Evolutionary conservation across 2,329 filamentous ascomycete genomes (phyloP).

Genomic region (Zopfia rhizophila): DNA sequence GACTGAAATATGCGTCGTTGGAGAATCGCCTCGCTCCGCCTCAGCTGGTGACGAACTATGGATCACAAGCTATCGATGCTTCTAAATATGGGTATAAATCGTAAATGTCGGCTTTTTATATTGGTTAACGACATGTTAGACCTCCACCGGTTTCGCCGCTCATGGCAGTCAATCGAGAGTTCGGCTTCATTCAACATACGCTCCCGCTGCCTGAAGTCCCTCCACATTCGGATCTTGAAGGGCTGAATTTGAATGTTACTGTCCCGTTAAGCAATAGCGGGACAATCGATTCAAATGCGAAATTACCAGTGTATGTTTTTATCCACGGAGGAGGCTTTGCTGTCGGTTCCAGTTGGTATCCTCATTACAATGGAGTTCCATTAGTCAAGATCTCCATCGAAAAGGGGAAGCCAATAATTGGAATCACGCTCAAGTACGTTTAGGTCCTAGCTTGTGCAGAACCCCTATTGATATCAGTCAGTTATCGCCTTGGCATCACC

Average conservation of each 20-base stretch:
- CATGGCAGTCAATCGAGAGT: conserved; percentile 57
- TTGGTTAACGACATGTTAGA: conserved; percentile 19
- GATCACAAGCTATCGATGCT: conserved; percentile 38
- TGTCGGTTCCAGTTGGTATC: conserved; percentile 63
- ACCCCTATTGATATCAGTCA: conserved; percentile 15
- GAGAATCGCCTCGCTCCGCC: conserved; percentile 50
- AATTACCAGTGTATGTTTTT: conserved; percentile 63
- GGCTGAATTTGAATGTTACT: conserved; percentile 64
- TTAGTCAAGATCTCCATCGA: conserved; percentile 59
- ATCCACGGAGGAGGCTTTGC: conserved; percentile 65
- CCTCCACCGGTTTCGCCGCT: conserved; percentile 52
- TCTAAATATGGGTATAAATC: conserved; percentile 47
- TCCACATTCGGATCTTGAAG: conserved; percentile 58
- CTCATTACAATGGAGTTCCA: conserved; percentile 60
- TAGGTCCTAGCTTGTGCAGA: conserved; percentile 52
- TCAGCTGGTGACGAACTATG: conserved; percentile 40
- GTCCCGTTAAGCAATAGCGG: conserved; percentile 49
- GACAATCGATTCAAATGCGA: conserved; percentile 32
- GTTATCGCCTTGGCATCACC: conserved; percentile 44
- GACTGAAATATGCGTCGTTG: conserved; percentile 52
- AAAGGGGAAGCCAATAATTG: conserved; percentile 59
- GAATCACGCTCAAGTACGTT: conserved; percentile 58
- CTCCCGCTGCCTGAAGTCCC: conserved; percentile 53
- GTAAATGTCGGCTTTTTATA: conserved; percentile 1
- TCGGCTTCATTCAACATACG: conserved; percentile 60